Evolutionary conservation across 345 rosid species (phyloP).

Genomic region (Reutealis trisperma): DNA sequence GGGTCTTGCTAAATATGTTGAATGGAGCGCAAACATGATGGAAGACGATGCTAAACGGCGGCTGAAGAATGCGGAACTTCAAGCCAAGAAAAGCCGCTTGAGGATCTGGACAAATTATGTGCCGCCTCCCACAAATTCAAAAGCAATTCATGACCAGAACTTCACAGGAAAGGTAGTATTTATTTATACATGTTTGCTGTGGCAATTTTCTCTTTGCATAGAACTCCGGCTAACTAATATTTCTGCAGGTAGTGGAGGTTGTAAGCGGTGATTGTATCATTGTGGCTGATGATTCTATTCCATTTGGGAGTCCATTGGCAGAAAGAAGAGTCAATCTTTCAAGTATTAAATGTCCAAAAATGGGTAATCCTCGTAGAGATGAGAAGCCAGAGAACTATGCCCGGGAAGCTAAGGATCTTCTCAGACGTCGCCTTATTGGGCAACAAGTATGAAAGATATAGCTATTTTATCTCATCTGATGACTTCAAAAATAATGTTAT

Average conservation of each 20-base stretch:
- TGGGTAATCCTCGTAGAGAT: constrained; percentile 84
- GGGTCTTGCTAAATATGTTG: constrained; percentile 97
- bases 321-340: constrained; percentile 91
- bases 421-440: constrained; percentile 80
- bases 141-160: constrained; percentile 87
- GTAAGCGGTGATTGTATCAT: constrained; percentile 94
- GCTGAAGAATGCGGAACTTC: constrained; percentile 83
- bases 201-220: background rate
- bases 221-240: constrained; percentile 2
- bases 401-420: constrained; percentile 85
- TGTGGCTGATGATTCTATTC: constrained; percentile 90
- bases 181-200: background rate
- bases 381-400: constrained; percentile 95
- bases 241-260: constrained; percentile 84
- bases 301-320: constrained; percentile 78
- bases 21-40: constrained; percentile 99
- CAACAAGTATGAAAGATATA: constrained; percentile 48
- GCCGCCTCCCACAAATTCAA: constrained; percentile 79
- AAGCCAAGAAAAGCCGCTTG: constrained; percentile 77
- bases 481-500: background rate
- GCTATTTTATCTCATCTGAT: background rate
- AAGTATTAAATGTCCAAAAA: constrained; percentile 88
- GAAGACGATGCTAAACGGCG: constrained; percentile 83
- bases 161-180: constrained; percentile 79
- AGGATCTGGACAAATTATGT: constrained; percentile 89